Evolutionary conservation across 495 filamentous ascomycete species (phyloP).

Genomic region (Arthonia radiata): DNA sequence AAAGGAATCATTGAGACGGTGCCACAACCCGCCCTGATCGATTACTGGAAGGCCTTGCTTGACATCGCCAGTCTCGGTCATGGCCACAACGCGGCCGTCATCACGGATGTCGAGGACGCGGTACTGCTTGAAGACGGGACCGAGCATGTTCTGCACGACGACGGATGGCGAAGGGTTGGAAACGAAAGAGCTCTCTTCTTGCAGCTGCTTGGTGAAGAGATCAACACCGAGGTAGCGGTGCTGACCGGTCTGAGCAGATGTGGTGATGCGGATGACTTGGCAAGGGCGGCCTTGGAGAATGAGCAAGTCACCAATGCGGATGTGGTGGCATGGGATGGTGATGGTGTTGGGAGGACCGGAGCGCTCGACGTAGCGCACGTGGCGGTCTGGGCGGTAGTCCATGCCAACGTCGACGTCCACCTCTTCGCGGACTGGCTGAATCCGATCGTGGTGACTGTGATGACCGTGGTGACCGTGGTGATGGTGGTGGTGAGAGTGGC

Average conservation of each 20-base stretch:
- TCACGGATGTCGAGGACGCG: constrained; percentile 94
- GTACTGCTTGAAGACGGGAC: constrained; percentile 99
- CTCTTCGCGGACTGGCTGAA: constrained; percentile 25
- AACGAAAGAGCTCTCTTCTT: constrained; percentile 96
- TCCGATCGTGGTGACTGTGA: constrained; percentile 30
- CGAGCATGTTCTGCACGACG: constrained; percentile 97
- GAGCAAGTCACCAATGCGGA: constrained; percentile 94
- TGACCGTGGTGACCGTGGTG: constrained; percentile 23
- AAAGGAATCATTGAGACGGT: constrained; percentile 62
- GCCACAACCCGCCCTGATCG: constrained; percentile 72
- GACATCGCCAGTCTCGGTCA: constrained; percentile 82
- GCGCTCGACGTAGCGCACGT: constrained; percentile 28
- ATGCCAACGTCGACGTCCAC: constrained; percentile 25
- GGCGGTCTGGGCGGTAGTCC: constrained; percentile 20
- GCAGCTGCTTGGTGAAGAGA: constrained; percentile 97
- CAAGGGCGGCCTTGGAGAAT: constrained; percentile 97
- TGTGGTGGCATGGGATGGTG: constrained; percentile 96
- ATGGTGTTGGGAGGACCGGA: constrained; percentile 49
- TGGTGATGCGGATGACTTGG: constrained; percentile 99
- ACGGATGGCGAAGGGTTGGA: constrained; percentile 90
- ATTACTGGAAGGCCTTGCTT: constrained; percentile 88
- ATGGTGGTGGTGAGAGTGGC: constrained; percentile 30
- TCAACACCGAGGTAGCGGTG: constrained; percentile 98
- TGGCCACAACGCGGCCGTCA: constrained; percentile 51
- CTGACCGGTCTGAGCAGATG: constrained; percentile 92